Evolutionary conservation across 1,284 basidiomycete species (phyloP).

Genomic region (Cryptococcus jaspeensis): DNA sequence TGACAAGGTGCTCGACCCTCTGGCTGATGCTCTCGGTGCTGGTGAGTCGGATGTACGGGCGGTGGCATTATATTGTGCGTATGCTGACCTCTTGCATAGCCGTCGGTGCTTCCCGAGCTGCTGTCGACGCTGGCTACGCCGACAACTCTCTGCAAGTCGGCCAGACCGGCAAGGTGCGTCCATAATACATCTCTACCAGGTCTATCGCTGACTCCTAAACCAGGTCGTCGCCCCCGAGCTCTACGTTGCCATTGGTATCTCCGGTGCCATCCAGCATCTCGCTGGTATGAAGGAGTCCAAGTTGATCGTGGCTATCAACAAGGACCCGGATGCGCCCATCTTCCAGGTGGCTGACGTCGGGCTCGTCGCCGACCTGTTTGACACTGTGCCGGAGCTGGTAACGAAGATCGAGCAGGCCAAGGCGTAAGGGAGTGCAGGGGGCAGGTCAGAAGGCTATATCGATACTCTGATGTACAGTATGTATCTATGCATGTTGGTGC

Average conservation of each 20-base stretch:
- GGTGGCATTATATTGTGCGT: not conserved
- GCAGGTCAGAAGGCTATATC: too few relatives aligned
- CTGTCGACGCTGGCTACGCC: constrained; percentile 96
- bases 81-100: constrained; percentile 55
- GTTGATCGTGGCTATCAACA: constrained; percentile 97
- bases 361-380: constrained; percentile 86
- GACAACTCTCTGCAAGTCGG: constrained; percentile 99
- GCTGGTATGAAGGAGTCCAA: constrained; percentile 99
- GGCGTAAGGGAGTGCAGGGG: constrained; percentile 3
- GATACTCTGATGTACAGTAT: too few relatives aligned
- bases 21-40: constrained; percentile 89
- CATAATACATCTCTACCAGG: not conserved
- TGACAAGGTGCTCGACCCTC: constrained; percentile 79
- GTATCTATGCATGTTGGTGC: too few relatives aligned
- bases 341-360: constrained; percentile 98
- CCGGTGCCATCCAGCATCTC: constrained; percentile 96
- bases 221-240: constrained; percentile 84
- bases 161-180: constrained; percentile 84
- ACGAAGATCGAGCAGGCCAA: constrained; percentile 62
- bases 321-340: constrained; percentile 98
- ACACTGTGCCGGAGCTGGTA: constrained; percentile 81
- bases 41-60: constrained; percentile 29
- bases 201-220: not conserved
- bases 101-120: constrained; percentile 94
- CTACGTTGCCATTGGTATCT: constrained; percentile 95